A percentile compares a stretch with the other conserved stretches of the same genome.
Evolutionary conservation across 2,329 filamentous ascomycete species (phyloP).

Genomic region (Colletotrichum ledebouriae): DNA sequence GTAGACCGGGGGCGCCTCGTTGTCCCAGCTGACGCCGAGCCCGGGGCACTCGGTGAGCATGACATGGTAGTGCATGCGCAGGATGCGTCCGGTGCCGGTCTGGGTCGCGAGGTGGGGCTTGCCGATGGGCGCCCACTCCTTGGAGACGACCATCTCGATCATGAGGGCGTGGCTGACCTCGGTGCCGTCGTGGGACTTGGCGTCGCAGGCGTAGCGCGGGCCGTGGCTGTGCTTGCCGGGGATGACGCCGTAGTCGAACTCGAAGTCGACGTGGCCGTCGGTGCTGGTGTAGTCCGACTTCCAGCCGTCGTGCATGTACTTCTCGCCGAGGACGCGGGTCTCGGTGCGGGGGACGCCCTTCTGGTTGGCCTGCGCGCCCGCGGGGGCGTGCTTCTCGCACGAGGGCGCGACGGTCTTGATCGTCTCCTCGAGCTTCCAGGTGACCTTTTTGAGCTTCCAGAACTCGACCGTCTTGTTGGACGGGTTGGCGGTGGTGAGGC

Average conservation of each 20-base stretch:
- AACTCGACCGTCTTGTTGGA: constrained; percentile 79
- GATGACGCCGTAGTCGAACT: constrained; percentile 77
- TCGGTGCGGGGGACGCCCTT: constrained; percentile 83
- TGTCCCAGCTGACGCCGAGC: constrained; percentile 95
- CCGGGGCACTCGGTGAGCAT: constrained; percentile 86
- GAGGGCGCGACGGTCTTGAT: constrained; percentile 83
- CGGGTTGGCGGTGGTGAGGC: constrained; percentile 80
- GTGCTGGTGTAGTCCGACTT: constrained; percentile 75
- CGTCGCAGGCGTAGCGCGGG: constrained; percentile 79
- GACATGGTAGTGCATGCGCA: constrained; percentile 91
- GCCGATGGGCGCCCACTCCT: constrained; percentile 84
- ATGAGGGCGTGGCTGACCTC: constrained; percentile 87
- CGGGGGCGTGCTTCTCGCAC: constrained; percentile 79
- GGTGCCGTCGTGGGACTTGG: constrained; percentile 80
- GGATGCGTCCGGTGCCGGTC: constrained; percentile 89
- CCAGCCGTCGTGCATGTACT: constrained; percentile 89
- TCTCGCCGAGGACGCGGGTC: constrained; percentile 81
- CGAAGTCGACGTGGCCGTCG: constrained; percentile 78
- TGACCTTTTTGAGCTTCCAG: constrained; percentile 92
- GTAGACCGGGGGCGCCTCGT: constrained; percentile 94
- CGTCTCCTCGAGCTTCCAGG: constrained; percentile 93
- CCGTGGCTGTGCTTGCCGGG: constrained; percentile 59
- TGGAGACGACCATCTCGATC: constrained; percentile 92
- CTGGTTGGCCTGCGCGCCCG: constrained; percentile 56
- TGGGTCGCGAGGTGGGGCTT: constrained; percentile 79